Base-by-base conservation (phyloP, 2,329 filamentous ascomycete species). In the Phaeoacremonium minimum region DNA sequence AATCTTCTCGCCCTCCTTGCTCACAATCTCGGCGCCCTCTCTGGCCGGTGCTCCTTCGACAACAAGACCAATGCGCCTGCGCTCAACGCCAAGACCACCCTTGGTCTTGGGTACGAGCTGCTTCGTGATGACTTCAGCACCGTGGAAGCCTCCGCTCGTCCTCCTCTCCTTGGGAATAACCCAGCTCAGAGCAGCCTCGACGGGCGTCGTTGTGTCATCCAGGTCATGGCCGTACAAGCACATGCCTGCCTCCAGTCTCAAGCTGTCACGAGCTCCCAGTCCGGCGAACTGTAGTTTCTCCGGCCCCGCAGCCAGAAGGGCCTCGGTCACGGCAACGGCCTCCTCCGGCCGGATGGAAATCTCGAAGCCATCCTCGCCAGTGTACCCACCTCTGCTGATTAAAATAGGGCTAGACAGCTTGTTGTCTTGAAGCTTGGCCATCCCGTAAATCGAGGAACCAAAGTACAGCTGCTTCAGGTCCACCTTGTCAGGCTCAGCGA, bases 171-270 rank as follows among this genome's bases (percentile, higher is more conserved):
- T 89, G 46, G 85, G 83, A 42, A 98, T 82, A 53, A 96, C 77
- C 91, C 93, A 98, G 46, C 60, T 56, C 19, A 80, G 68, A 12
- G 61, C 68, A 19, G 63, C 76, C 61, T 80, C 76, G 45, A 74
- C 72, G 13, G 75, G 75, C 13, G 75, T 79, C 14, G 72, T 79
- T n/a, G 62, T 60, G 56, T 95, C 91, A 58, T 94, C 82, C 26
- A 98, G 77, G 60, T 98, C 93, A 65, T 97, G 88, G n/a, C 93
- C 93, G 66, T 98, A 98, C n/a, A 98, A 75, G 63, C 93, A 98
- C 91, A 98, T 95, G 43, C 93, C 93, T 1, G 93, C 93, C 67
- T 98, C 93, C 18, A 98, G 80, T 32, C 93, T 83, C 41, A 98
- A 78, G 43, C 85, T 94, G 62, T 98, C 93, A 46, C 93, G 80